phyloP scores from a whole-genome alignment of 2,329 filamentous ascomycete genomes.

The Xylaria sp. region DNA sequence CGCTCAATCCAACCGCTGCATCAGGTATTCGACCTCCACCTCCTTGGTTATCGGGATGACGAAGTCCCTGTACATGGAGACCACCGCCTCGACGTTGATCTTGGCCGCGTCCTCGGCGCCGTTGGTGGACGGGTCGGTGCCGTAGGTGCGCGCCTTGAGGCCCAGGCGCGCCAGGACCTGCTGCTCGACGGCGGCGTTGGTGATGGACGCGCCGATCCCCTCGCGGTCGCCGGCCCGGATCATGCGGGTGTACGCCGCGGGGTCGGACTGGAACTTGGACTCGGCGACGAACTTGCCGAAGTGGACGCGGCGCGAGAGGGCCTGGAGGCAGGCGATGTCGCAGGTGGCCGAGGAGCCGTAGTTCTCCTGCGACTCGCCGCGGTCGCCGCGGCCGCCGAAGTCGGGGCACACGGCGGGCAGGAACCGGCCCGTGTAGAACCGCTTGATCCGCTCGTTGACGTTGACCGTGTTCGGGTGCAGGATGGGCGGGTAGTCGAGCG shows the following conservation, averaged over 20 bases:
- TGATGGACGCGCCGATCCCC: conserved; percentile 88
- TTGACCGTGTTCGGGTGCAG: conserved; percentile 88
- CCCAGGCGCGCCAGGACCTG: conserved; percentile 86
- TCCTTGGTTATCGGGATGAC: conserved; percentile 98
- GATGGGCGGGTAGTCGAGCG: conserved; percentile 84
- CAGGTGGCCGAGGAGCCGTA: conserved; percentile 91
- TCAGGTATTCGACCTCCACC: conserved; percentile 96
- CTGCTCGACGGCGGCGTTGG: conserved; percentile 83
- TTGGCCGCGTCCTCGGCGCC: conserved; percentile 65
- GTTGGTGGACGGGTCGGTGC: conserved; percentile 76
- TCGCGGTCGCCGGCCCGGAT: conserved; percentile 80
- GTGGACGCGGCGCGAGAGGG: conserved; percentile 87
- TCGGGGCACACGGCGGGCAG: conserved; percentile 82
- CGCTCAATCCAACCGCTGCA: conserved; percentile 74
- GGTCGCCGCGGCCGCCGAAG: conserved; percentile 74
- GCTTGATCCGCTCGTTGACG: conserved; percentile 84
- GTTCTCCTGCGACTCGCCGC: conserved; percentile 87
- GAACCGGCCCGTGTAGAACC: conserved; percentile 80
- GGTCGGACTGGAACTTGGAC: conserved; percentile 86
- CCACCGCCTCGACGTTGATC: conserved; percentile 90
- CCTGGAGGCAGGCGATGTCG: conserved; percentile 88
- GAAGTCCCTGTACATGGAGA: conserved; percentile 86
- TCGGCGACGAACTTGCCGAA: conserved; percentile 99
- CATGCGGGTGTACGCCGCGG: conserved; percentile 76
- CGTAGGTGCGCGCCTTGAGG: conserved; percentile 91